Percentiles rank a stretch among this genome's conserved stretches.
Conservation (phyloP, 148 eudicot species). For the Rhododendron simsii region DNA sequence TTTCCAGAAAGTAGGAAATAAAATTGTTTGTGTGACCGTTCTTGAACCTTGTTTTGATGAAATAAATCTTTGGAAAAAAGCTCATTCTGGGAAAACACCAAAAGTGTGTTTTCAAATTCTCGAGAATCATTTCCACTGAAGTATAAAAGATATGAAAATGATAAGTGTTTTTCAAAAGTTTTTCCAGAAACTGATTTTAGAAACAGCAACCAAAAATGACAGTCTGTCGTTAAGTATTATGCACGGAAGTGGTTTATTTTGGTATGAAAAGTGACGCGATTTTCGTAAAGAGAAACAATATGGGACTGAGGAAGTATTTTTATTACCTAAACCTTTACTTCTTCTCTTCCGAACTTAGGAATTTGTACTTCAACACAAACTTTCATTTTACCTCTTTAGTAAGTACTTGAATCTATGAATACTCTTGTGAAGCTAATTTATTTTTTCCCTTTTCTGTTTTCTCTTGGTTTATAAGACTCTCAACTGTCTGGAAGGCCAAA, state of each 20-base stretch:
- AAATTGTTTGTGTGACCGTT: background rate
- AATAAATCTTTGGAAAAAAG: background rate
- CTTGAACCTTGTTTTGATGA: background rate
- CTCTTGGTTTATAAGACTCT: slow-evolving; percentile 28
- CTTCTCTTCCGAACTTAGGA: background rate
- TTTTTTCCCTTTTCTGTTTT: background rate
- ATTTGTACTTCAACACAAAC: background rate
- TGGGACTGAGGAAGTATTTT: background rate
- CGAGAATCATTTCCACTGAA: background rate
- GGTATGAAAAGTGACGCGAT: background rate
- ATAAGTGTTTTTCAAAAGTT: background rate
- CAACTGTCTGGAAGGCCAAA: slow-evolving; percentile 42
- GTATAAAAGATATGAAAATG: background rate
- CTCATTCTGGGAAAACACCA: background rate
- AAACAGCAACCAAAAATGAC: background rate
- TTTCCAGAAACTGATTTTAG: background rate
- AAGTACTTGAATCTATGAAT: background rate
- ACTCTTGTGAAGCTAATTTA: background rate
- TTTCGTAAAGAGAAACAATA: background rate
- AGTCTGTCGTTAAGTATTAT: background rate
- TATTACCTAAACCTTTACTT: background rate
- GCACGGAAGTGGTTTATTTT: background rate
- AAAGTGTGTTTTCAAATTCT: background rate
- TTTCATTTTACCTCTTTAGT: background rate
- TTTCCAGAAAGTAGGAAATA: background rate